A percentile compares a stretch with the other conserved stretches of the same genome.
phyloP scores from a whole-genome alignment of 495 filamentous ascomycete species.

The Xylaria scruposa region DNA sequence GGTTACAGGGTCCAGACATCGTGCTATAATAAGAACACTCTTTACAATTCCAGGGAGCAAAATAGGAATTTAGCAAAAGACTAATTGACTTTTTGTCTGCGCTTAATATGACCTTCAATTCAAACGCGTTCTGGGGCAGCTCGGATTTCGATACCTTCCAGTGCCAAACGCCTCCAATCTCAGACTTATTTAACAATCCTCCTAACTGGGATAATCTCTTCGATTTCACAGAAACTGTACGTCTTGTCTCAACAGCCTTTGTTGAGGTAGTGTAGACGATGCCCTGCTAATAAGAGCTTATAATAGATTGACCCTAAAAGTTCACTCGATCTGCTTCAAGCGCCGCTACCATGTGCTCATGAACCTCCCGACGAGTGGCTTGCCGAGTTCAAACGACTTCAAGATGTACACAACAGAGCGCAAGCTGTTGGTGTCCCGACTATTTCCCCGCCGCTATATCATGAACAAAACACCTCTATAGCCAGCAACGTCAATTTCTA shows the following conservation, averaged over 20 bases:
- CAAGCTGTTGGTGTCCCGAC: not conserved
- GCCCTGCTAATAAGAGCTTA: not conserved
- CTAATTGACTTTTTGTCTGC: not conserved
- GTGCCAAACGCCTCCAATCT: not conserved
- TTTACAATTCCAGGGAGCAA: not conserved
- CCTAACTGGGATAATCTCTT: conserved; percentile 5
- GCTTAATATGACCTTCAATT: not conserved
- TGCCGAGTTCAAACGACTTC: not conserved
- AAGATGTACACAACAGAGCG: not conserved
- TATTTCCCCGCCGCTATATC: not conserved
- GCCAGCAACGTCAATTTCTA: not conserved
- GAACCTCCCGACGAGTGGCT: conserved; percentile 13
- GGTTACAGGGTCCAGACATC: not conserved
- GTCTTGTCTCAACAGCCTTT: not conserved
- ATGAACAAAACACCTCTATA: not conserved
- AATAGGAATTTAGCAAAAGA: not conserved
- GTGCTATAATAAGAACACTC: not conserved
- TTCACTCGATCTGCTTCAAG: not conserved
- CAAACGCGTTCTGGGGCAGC: conserved; percentile 3
- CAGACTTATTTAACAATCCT: not conserved
- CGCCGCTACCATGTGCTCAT: not conserved
- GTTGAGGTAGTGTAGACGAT: not conserved
- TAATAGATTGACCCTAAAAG: conserved; percentile 5
- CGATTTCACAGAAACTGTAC: conserved; percentile 12
- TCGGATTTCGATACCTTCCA: not conserved